These are phyloP conservation scores for Suillus hirtellus DNA, from an alignment of 768 basidiomycete genomes.

Conservation along the genomic window DNA sequence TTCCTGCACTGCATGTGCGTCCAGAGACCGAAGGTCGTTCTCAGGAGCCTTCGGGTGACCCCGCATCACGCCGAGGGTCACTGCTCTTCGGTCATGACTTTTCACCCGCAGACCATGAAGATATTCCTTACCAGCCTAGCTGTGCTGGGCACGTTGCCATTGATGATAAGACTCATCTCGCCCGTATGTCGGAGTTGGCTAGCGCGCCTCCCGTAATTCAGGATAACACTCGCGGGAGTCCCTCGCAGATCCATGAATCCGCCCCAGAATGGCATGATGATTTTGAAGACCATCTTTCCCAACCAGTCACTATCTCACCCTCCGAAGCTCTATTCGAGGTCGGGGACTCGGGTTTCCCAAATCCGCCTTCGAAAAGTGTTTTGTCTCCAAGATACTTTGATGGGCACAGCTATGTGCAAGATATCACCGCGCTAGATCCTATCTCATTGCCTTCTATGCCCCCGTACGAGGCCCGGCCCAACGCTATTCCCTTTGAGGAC, in stretches of 20 bases:
- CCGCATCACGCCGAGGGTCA: constrained; percentile 17
- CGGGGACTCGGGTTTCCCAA: neutral
- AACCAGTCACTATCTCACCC: constrained; percentile 35
- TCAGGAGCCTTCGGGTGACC: constrained; percentile 12
- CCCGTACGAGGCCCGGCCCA: constrained; percentile 10
- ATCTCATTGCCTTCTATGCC: neutral
- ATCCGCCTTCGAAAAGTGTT: constrained; percentile 1
- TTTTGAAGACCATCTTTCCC: constrained; percentile 39
- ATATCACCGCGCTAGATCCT: neutral
- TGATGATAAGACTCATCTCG: constrained; percentile 63
- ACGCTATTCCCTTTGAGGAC: constrained; percentile 34
- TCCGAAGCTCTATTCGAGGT: constrained; percentile 48
- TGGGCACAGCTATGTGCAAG: constrained; percentile 3
- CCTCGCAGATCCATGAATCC: constrained; percentile 34
- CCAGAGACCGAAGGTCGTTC: constrained; percentile 11
- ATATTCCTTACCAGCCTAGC: constrained; percentile 30
- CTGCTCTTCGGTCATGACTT: constrained; percentile 11
- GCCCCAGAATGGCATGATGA: constrained; percentile 59
- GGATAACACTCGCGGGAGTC: constrained; percentile 20
- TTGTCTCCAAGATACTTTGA: neutral
- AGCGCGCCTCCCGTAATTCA: constrained; percentile 47
- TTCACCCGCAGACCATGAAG: constrained; percentile 19
- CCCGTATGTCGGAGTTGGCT: constrained; percentile 49
- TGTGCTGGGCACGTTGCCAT: constrained; percentile 61
- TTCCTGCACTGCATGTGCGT: constrained; percentile 24